Evolutionary conservation across 805 yeast species (phyloP).

Genomic region (Wickerhamomyces kurtzmanii): DNA sequence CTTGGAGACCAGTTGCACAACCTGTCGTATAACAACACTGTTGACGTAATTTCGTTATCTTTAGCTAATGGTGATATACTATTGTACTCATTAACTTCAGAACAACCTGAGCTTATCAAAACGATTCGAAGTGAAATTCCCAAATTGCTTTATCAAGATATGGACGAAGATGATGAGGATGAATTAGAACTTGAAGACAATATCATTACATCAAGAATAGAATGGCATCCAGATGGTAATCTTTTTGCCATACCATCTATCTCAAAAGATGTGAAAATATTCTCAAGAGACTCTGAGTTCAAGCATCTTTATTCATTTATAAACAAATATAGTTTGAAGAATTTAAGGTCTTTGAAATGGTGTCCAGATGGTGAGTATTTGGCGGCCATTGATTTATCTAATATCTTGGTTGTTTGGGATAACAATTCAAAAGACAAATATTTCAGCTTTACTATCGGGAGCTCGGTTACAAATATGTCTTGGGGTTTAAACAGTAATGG

Average conservation of each 20-base stretch:
- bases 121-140: slow-evolving; percentile 31
- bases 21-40: slow-evolving; percentile 43
- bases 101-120: slow-evolving; percentile 40
- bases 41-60: slow-evolving; percentile 48
- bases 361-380: slow-evolving; percentile 52
- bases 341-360: slow-evolving; percentile 32
- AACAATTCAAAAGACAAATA: slow-evolving; percentile 23
- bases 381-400: slow-evolving; percentile 48
- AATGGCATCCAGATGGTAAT: slow-evolving; percentile 68
- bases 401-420: slow-evolving; percentile 48
- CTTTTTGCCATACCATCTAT: slow-evolving; percentile 58
- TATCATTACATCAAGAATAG: slow-evolving; percentile 40
- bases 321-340: slow-evolving; percentile 16
- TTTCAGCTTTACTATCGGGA: slow-evolving; percentile 18
- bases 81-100: slow-evolving; percentile 40
- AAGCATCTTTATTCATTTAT: slow-evolving; percentile 9
- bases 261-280: slow-evolving; percentile 35
- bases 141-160: slow-evolving; percentile 29
- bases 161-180: slow-evolving; percentile 25
- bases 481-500: slow-evolving; percentile 21
- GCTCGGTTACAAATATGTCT: slow-evolving; percentile 19
- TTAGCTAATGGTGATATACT: slow-evolving; percentile 50
- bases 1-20: slow-evolving; percentile 47
- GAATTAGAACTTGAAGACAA: slow-evolving; percentile 23
- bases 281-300: slow-evolving; percentile 11